Evolutionary conservation across 768 basidiomycete genomes (phyloP), one percentile per base, ranked within the genome.

Genomic region (Candolleomyces efflorescens): DNA sequence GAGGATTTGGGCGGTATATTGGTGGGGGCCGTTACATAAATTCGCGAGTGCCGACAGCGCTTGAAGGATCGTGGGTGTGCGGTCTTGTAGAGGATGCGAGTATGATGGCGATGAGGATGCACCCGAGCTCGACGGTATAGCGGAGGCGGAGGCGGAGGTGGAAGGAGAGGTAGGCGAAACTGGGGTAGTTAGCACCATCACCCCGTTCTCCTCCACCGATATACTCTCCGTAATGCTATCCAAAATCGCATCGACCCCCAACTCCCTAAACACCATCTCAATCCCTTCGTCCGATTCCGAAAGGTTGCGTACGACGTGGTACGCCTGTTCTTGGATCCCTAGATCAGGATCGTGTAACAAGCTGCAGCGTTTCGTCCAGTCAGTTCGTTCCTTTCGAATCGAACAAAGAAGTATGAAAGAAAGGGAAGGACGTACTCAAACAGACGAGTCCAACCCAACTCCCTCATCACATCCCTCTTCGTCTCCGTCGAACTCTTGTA

Each of bases 261-360:
- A 53, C 24, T 81, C 82, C 15, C 71, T 65, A 59, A 87, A 83
- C 17, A 90, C 70, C 60, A 89, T 72, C 17, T 79, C 75, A 12
- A 89, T 78, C n/a, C 87, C 86, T 5, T 81, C 77, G 58, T 85
- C 82, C 59, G 82, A 75, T 56, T 86, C 84, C 0, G 87, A 81
- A 2, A 92, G 68, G 65, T 93, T 90, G 7, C 83, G 78, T 12
- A 89, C 62, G 24, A 90, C 77, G 57, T 81, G 81, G 62, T 87
- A 78, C 0, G 83, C 86, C 65, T 93, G 91, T 64, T 92, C 91
- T 64, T 84, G 83, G 2, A 90, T 70, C 6, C 75, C 78, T 1
- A 69, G 63, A 54, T 87, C 81, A 0, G 77, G 53, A 58, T 90
- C 83, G 5, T 74, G 67, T 0, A 87, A 70, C 18, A 87, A 71